Evolutionary conservation across 352 stramenopile genomes (phyloP).

Genomic region (Globisporangium middletonii): DNA sequence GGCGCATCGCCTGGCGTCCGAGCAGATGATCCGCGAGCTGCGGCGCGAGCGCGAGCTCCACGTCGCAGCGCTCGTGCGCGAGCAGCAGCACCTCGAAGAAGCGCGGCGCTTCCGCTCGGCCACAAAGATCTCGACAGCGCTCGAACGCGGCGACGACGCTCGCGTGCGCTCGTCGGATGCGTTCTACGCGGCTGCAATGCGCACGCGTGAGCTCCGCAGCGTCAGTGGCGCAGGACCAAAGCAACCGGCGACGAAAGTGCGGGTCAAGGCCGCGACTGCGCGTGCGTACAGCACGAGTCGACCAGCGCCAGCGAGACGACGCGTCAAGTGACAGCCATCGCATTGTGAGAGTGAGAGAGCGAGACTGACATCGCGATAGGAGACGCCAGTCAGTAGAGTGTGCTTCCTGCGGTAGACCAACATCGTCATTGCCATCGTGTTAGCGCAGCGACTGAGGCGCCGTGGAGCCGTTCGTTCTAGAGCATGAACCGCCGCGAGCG

Average conservation of each 20-base stretch:
- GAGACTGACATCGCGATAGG: too few relatives aligned
- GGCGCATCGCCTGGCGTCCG: conserved; percentile 51
- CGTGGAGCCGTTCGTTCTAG: conserved; percentile 6
- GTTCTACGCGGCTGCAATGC: conserved; percentile 69
- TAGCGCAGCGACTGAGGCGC: background rate
- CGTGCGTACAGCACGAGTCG: conserved; percentile 1
- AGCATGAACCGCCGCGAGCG: conserved; percentile 55
- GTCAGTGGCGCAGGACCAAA: background rate
- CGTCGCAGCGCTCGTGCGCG: conserved; percentile 37
- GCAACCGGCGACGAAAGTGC: background rate
- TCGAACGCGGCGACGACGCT: conserved; percentile 31
- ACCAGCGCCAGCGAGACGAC: conserved; percentile 1
- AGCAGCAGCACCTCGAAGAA: conserved; percentile 59
- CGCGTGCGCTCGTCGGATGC: conserved; percentile 26
- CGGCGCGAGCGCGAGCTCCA: conserved; percentile 51
- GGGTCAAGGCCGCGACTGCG: background rate
- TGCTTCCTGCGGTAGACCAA: background rate
- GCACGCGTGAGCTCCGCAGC: conserved; percentile 30
- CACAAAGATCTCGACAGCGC: conserved; percentile 28
- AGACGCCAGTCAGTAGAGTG: background rate
- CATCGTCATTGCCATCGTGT: background rate
- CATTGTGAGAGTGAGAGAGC: background rate
- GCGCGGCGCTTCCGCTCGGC: conserved; percentile 49
- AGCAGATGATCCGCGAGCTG: conserved; percentile 65
- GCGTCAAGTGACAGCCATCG: background rate